Evolutionary conservation across 2,329 filamentous ascomycete species (phyloP).

Genomic region (Penicillium sp.): DNA sequence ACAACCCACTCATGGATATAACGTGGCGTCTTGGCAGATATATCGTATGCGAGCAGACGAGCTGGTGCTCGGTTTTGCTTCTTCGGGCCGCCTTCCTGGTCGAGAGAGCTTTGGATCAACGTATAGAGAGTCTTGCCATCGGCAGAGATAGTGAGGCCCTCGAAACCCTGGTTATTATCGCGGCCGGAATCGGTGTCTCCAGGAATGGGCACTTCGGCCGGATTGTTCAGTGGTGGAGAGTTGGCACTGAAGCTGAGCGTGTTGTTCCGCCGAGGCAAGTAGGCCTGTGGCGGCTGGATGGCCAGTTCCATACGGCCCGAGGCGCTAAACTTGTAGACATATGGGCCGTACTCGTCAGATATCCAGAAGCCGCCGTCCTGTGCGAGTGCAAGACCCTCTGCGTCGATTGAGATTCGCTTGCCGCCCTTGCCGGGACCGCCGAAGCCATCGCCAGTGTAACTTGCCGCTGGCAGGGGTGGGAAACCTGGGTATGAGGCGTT

Average conservation of each 20-base stretch:
- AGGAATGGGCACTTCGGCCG: constrained; percentile 52
- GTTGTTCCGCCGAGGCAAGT: constrained; percentile 65
- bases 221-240: constrained; percentile 63
- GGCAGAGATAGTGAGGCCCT: constrained; percentile 64
- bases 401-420: constrained; percentile 61
- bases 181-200: constrained; percentile 63
- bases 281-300: constrained; percentile 65
- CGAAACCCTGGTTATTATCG: constrained; percentile 74
- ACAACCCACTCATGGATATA: constrained; percentile 67
- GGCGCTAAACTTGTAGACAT: constrained; percentile 65
- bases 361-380: constrained; percentile 67
- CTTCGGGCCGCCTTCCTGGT: constrained; percentile 62
- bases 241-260: constrained; percentile 64
- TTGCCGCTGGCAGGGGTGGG: constrained; percentile 63
- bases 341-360: constrained; percentile 70
- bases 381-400: constrained; percentile 66
- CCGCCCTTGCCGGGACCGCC: constrained; percentile 62
- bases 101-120: constrained; percentile 65
- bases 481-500: constrained; percentile 59
- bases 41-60: constrained; percentile 65
- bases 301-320: constrained; percentile 62
- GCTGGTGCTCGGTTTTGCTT: constrained; percentile 59
- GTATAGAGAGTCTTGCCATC: constrained; percentile 66
- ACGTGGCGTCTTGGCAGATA: constrained; percentile 48
- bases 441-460: constrained; percentile 68